These are phyloP conservation scores for Nissolia schottii DNA, from an alignment of 306 rosid genomes.

Conservation along the genomic window DNA sequence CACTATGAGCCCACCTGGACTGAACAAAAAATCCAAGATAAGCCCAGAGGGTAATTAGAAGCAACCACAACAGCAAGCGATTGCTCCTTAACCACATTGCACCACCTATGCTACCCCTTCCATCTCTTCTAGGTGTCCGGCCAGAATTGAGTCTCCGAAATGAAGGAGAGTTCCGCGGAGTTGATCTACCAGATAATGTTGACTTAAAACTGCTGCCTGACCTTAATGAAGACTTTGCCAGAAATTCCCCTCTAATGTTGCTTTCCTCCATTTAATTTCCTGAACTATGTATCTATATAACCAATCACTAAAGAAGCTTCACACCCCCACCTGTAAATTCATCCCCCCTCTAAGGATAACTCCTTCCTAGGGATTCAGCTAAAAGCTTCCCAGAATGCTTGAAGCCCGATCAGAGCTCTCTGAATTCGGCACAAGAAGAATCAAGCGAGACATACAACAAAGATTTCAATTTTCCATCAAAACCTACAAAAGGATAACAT, in stretches of 20 bases:
- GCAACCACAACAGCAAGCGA: slow-evolving; percentile 75
- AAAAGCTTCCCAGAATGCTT: background rate
- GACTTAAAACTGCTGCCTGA: slow-evolving; percentile 67
- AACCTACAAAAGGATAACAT: background rate
- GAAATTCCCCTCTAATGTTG: slow-evolving; percentile 49
- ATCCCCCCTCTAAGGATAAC: background rate
- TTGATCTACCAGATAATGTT: slow-evolving; percentile 61
- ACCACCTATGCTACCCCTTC: slow-evolving; percentile 41
- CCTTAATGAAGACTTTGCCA: slow-evolving; percentile 36
- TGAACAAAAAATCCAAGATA: slow-evolving; percentile 94
- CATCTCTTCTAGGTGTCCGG: slow-evolving; percentile 74
- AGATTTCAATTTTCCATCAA: background rate
- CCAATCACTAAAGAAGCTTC: slow-evolving; percentile 18
- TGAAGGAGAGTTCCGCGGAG: slow-evolving; percentile 66
- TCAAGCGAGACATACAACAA: background rate
- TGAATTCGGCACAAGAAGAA: slow-evolving; percentile 8
- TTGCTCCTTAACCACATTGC: slow-evolving; percentile 73
- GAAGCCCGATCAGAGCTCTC: slow-evolving; percentile 11
- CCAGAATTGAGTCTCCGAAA: slow-evolving; percentile 54
- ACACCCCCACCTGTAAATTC: background rate
- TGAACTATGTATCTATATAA: slow-evolving; percentile 26
- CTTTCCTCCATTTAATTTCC: slow-evolving; percentile 61
- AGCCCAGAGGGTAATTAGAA: slow-evolving; percentile 95
- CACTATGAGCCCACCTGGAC: slow-evolving; percentile 94
- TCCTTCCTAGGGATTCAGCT: slow-evolving; percentile 9